These are phyloP conservation scores for Orbilia quercus DNA, from an alignment of 2,329 filamentous ascomycete genomes.

Conservation along the genomic window DNA sequence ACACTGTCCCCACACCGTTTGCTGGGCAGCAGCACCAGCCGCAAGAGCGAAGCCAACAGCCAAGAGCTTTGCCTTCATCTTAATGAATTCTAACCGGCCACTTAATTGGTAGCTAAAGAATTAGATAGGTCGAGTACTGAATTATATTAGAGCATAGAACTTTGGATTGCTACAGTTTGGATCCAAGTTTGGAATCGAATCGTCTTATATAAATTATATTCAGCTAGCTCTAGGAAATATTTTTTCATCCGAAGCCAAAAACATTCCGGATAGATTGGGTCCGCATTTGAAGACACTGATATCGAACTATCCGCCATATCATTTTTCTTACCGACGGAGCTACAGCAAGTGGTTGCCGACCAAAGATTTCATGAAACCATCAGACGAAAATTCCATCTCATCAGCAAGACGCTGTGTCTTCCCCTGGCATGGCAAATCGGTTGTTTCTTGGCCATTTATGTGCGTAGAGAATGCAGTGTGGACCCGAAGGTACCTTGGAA, in stretches of 20 bases:
- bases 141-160: too few relatives aligned
- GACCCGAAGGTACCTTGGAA: slow-evolving; percentile 28
- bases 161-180: too few relatives aligned
- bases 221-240: not conserved
- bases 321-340: slow-evolving; percentile 39
- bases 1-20: slow-evolving; percentile 56
- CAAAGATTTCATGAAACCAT: slow-evolving; percentile 25
- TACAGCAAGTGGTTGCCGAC: slow-evolving; percentile 16
- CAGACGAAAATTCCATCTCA: slow-evolving; percentile 18
- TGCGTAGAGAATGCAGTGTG: slow-evolving; percentile 35
- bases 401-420: not conserved
- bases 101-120: too few relatives aligned
- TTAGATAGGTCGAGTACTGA: too few relatives aligned
- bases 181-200: too few relatives aligned
- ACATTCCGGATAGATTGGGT: slow-evolving; percentile 50
- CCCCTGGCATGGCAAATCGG: slow-evolving; percentile 19
- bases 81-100: slow-evolving; percentile 20
- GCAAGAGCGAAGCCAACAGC: slow-evolving; percentile 44
- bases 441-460: slow-evolving; percentile 13
- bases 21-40: slow-evolving; percentile 50
- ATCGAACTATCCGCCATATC: slow-evolving; percentile 1
- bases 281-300: slow-evolving; percentile 9
- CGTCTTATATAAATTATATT: slow-evolving; percentile 26
- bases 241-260: not conserved
- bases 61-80: slow-evolving; percentile 52